Conservation (phyloP, 257 asterid species). For the Solanum sitiens region DNA sequence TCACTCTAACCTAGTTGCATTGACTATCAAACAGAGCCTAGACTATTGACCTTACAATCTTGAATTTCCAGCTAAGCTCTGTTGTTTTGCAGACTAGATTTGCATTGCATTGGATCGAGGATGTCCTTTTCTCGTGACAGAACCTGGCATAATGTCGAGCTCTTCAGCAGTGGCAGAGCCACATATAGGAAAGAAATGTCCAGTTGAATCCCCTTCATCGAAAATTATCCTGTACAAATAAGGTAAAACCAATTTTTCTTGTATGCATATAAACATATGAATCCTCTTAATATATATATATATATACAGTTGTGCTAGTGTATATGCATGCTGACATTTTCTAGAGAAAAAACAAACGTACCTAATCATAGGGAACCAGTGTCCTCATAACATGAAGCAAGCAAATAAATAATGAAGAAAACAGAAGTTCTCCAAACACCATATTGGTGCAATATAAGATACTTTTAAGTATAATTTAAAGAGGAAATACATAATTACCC, state of each 20-base stretch:
- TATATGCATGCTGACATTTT: too few relatives aligned
- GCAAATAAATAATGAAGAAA: background rate
- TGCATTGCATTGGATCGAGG: background rate
- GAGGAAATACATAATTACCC: background rate
- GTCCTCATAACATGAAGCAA: background rate
- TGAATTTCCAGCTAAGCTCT: background rate
- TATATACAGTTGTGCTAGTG: too few relatives aligned
- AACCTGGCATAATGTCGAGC: background rate
- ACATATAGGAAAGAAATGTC: background rate
- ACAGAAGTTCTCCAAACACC: background rate
- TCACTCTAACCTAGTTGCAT: background rate
- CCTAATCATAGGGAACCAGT: background rate
- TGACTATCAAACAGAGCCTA: background rate
- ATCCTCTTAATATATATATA: background rate
- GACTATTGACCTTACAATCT: background rate
- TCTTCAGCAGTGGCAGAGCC: background rate
- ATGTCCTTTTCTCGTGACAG: background rate
- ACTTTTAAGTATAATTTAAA: background rate
- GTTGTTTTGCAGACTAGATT: background rate
- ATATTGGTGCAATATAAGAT: background rate
- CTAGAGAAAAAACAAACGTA: background rate
- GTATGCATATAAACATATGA: background rate
- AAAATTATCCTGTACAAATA: background rate
- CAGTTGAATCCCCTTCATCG: background rate
- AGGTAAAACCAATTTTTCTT: background rate